Evolutionary conservation across 192 early-diverging fungal genomes (phyloP).

Genomic region (Phycomyces nitens): DNA sequence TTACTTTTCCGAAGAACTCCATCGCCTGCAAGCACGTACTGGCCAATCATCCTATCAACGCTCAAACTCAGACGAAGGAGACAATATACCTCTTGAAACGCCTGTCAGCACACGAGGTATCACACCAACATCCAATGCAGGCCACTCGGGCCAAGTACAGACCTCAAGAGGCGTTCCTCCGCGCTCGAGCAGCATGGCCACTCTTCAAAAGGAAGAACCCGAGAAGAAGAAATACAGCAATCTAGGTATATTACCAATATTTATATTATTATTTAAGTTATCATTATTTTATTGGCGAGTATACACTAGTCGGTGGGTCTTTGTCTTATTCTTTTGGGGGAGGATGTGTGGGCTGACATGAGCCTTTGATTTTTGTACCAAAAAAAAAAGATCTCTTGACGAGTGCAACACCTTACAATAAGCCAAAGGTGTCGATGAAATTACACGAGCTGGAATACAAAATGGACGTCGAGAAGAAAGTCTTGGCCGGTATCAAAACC

Average conservation of each 20-base stretch:
- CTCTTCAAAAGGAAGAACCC: neutral
- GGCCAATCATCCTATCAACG: constrained; percentile 3
- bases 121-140: neutral
- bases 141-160: constrained; percentile 4
- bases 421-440: constrained; percentile 73
- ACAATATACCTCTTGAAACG: too few relatives aligned
- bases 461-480: constrained; percentile 91
- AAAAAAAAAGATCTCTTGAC: constrained; percentile 60
- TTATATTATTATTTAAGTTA: too few relatives aligned
- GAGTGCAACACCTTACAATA: constrained; percentile 61
- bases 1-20: constrained; percentile 65
- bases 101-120: too few relatives aligned
- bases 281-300: too few relatives aligned
- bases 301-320: too few relatives aligned
- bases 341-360: too few relatives aligned
- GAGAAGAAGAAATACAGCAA: constrained; percentile 28
- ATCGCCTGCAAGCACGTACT: constrained; percentile 40
- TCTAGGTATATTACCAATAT: constrained; percentile 9
- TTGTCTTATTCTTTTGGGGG: too few relatives aligned
- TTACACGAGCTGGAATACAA: constrained; percentile 85
- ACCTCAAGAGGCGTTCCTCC: constrained; percentile 4
- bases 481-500: constrained; percentile 79
- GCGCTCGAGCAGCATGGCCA: constrained; percentile 2
- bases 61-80: neutral
- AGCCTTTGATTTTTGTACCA: too few relatives aligned